Conservation (phyloP, 2,329 filamentous ascomycete species). For the Myriosclerotinia scirpicola region DNA sequence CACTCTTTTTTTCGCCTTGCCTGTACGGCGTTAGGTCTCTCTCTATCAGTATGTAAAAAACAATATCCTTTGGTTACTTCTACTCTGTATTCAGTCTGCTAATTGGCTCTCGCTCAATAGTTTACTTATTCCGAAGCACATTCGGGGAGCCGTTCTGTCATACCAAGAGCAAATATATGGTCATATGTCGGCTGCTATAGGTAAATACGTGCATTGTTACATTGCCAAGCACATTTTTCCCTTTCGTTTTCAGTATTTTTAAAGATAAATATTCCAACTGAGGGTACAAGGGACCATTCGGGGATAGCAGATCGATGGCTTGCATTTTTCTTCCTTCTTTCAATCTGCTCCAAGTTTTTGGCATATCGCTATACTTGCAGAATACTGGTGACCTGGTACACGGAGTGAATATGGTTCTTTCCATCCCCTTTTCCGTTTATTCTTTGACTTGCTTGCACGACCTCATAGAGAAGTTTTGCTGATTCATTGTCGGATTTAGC, state of each 20-base stretch:
- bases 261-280: background rate
- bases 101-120: constrained; percentile 19
- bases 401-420: background rate
- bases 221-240: constrained; percentile 9
- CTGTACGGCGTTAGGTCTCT: constrained; percentile 3
- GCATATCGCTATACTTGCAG: constrained; percentile 3
- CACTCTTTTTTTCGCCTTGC: constrained; percentile 11
- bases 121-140: constrained; percentile 20
- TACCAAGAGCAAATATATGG: constrained; percentile 21
- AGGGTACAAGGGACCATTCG: constrained; percentile 1
- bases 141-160: constrained; percentile 7
- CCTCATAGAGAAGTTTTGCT: background rate
- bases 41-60: constrained; percentile 13
- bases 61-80: background rate
- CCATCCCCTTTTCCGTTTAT: background rate
- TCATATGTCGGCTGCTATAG: constrained; percentile 25
- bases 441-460: background rate
- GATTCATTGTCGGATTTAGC: constrained; percentile 3
- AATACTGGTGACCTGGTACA: background rate
- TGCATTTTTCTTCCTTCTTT: background rate
- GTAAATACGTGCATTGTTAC: constrained; percentile 17
- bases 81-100: background rate
- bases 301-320: background rate
- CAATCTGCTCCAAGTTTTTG: background rate
- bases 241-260: background rate